Conservation (phyloP, 371 early-diverging fungal genomes). For the Mucor piriformis region DNA sequence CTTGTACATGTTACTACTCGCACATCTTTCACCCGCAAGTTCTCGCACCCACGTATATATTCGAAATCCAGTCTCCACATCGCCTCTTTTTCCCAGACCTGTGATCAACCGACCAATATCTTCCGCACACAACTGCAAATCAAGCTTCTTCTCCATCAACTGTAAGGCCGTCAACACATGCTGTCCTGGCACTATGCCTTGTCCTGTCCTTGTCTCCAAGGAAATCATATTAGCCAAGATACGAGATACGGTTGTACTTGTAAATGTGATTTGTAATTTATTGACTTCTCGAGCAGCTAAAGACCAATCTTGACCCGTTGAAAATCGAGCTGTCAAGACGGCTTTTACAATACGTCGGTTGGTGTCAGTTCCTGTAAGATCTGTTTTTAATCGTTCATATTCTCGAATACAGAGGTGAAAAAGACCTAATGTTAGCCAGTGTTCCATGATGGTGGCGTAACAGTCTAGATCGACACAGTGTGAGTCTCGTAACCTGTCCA, state of each 20-base stretch:
- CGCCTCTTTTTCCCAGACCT: slow-evolving; percentile 36
- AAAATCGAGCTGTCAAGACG: slow-evolving; percentile 17
- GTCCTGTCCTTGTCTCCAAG: slow-evolving; percentile 12
- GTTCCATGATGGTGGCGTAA: too few relatives aligned
- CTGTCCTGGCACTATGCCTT: slow-evolving; percentile 20
- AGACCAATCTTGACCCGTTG: neutral
- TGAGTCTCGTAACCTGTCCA: too few relatives aligned
- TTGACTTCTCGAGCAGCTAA: neutral
- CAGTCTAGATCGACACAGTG: too few relatives aligned
- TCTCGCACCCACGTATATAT: slow-evolving; percentile 35
- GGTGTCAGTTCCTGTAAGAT: too few relatives aligned
- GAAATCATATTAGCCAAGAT: slow-evolving; percentile 23
- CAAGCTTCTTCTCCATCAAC: slow-evolving; percentile 29
- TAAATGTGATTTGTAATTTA: slow-evolving; percentile 17
- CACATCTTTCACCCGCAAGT: slow-evolving; percentile 5
- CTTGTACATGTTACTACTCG: slow-evolving; percentile 19
- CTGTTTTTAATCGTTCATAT: too few relatives aligned
- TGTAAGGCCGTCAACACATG: slow-evolving; percentile 25
- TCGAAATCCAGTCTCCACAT: slow-evolving; percentile 24
- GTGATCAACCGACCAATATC: slow-evolving; percentile 30
- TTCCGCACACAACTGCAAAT: slow-evolving; percentile 22
- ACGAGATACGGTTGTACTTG: slow-evolving; percentile 26
- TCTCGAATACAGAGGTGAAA: too few relatives aligned
- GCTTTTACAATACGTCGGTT: slow-evolving; percentile 38
- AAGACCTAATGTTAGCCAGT: too few relatives aligned